A percentile compares a stretch with the other conserved stretches of the same genome.
Evolutionary conservation across 352 stramenopile species (phyloP).

Genomic region (Pythium scleroteichum): DNA sequence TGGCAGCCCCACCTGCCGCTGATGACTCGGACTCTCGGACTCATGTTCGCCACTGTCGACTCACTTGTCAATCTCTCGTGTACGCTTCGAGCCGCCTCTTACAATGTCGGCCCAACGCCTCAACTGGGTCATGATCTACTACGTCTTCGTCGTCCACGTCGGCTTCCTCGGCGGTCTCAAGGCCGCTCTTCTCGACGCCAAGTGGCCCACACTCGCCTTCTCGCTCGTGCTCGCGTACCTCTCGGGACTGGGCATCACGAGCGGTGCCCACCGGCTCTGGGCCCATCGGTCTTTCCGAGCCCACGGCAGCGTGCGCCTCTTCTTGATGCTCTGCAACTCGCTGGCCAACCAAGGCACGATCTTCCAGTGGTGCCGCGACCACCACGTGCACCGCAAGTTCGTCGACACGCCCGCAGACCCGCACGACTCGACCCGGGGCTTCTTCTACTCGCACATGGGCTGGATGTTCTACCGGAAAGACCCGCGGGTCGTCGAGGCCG

Average conservation of each 20-base stretch:
- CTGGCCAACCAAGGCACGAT: slow-evolving; percentile 98
- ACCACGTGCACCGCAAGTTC: slow-evolving; percentile 99
- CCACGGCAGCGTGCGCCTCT: slow-evolving; percentile 86
- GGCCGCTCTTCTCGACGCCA: slow-evolving; percentile 72
- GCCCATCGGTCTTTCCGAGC: slow-evolving; percentile 96
- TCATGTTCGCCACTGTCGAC: too few relatives aligned
- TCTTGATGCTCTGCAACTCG: slow-evolving; percentile 98
- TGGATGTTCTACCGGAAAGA: slow-evolving; percentile 99
- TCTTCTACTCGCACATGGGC: slow-evolving; percentile 99
- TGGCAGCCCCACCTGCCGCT: too few relatives aligned
- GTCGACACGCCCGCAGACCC: slow-evolving; percentile 94
- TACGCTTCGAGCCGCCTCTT: too few relatives aligned
- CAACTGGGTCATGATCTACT: slow-evolving; percentile 99
- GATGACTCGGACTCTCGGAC: slow-evolving; percentile 11
- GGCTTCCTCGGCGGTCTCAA: slow-evolving; percentile 85
- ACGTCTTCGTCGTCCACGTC: slow-evolving; percentile 94
- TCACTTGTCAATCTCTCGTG: not conserved
- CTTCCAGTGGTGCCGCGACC: slow-evolving; percentile 98
- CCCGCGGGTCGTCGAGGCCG: slow-evolving; percentile 85
- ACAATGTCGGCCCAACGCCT: too few relatives aligned
- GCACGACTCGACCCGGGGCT: slow-evolving; percentile 96
- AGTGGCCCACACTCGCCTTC: slow-evolving; percentile 87
- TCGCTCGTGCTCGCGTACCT: slow-evolving; percentile 94
- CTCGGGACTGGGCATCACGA: slow-evolving; percentile 96
- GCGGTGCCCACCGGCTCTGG: slow-evolving; percentile 96